Evolutionary conservation across 2,329 filamentous ascomycete species (phyloP).

Genomic region (Trichoderma semiorbis): DNA sequence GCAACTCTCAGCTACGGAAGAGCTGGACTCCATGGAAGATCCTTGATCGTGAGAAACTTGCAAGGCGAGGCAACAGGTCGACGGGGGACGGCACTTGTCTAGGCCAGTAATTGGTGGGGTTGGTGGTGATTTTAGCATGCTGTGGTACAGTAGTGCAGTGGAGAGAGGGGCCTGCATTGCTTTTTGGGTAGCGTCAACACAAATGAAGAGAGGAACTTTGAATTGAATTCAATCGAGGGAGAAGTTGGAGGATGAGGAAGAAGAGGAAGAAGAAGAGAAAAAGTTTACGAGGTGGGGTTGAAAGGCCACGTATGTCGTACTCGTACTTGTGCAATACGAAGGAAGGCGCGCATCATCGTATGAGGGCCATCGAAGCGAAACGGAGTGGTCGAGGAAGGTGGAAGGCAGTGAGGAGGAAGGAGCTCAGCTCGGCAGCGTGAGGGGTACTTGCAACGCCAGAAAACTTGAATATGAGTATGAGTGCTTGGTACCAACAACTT

Average conservation of each 20-base stretch:
- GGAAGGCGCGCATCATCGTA: background rate
- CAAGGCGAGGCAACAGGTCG: background rate
- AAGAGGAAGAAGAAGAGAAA: background rate
- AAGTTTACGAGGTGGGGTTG: background rate
- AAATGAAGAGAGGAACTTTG: background rate
- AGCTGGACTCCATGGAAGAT: background rate
- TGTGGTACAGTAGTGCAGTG: background rate
- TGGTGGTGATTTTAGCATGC: background rate
- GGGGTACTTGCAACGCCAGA: background rate
- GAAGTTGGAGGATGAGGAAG: background rate
- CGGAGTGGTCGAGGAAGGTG: background rate
- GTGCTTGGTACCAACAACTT: background rate
- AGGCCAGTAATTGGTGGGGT: background rate
- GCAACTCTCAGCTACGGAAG: background rate
- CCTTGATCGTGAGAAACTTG: background rate
- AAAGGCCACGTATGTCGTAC: background rate
- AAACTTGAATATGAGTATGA: background rate
- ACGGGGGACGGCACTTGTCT: conserved; percentile 7
- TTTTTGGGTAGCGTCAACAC: background rate
- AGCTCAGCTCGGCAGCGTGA: background rate
- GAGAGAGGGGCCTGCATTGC: background rate
- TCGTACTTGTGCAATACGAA: background rate
- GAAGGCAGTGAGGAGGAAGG: background rate
- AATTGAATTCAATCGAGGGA: background rate
- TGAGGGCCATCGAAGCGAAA: background rate